Evolutionary conservation across 441 rosid species (phyloP), one percentile per base, ranked within the genome.

Genomic region (Adansonia madagascariensis): DNA sequence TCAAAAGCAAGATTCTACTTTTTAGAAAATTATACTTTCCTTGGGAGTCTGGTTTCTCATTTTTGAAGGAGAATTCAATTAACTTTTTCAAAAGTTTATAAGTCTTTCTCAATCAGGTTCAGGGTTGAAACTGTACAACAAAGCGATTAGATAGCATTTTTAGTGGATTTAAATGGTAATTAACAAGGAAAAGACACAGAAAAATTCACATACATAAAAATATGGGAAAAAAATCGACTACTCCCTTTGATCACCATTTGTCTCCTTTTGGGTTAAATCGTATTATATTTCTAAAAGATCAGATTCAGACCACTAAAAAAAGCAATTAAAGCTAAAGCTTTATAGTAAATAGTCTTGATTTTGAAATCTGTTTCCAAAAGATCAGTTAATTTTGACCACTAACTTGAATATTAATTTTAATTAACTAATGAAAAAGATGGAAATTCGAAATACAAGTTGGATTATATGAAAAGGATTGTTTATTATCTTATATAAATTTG

Each of bases 1-100:
- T n/a, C 62, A 8, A 71, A 70, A 71, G 49, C 22, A 70, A 50
- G 73, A 27, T 70, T 24, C 59, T 70, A 70, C 44, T 15, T 50
- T 35, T 50, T 24, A 49, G 73, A 49, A 24, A 49, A 49, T 10
- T 22, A 22, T 27, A 15, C 14, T 50, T 69, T 49, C 39, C 59
- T 69, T 69, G 6, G 12, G 20, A 15, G 14, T 8, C 43, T 8
- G 27, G 44, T 15, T 71, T n/a, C 6, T 9, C 61, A 52, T 35
- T 35, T 71, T 53, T 35, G 27, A 53, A 10, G 47, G n/a, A 35
- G 43, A 69, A 69, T 70, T 50, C 56, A 69, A 47, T 20, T 47
- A 22, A 43, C 10, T 43, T 4, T 20, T 22, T 67, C 2, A 3
- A 70, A 49, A 8, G n/a, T 50, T 50, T 35, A 35, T 35, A 46